A percentile compares a stretch with the other conserved stretches of the same genome.
phyloP scores from a whole-genome alignment of 495 filamentous ascomycete genomes.

The Cudoniella acicularis region DNA sequence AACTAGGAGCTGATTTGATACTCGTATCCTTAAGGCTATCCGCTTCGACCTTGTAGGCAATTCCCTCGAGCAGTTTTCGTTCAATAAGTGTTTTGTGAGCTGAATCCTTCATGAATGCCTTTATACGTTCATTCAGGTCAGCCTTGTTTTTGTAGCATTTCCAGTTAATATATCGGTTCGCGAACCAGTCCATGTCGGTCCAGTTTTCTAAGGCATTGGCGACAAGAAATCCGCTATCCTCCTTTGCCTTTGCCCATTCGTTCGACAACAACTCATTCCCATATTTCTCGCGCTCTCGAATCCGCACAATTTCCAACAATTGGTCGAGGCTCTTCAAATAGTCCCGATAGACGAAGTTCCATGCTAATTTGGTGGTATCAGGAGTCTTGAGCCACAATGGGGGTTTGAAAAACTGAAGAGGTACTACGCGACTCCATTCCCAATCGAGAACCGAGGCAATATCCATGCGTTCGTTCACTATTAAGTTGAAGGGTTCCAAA shows the following conservation, averaged over 20 bases:
- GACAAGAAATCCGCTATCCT: constrained; percentile 21
- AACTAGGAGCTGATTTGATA: constrained; percentile 1
- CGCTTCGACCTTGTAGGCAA: neutral
- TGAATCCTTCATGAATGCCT: constrained; percentile 9
- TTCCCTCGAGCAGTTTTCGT: constrained; percentile 1
- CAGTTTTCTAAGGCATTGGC: constrained; percentile 22
- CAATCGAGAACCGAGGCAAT: constrained; percentile 27
- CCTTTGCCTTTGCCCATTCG: constrained; percentile 18
- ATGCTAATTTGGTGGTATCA: neutral
- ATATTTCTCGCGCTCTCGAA: constrained; percentile 17
- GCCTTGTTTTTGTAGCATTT: neutral
- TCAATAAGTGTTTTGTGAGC: neutral
- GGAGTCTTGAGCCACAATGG: constrained; percentile 21
- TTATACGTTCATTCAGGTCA: constrained; percentile 6
- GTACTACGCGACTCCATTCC: constrained; percentile 28
- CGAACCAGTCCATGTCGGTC: constrained; percentile 25
- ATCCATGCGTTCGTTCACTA: constrained; percentile 22
- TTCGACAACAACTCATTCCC: constrained; percentile 19
- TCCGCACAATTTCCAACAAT: constrained; percentile 13
- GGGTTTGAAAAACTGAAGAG: constrained; percentile 23
- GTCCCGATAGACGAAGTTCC: neutral
- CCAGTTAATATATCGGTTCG: constrained; percentile 12
- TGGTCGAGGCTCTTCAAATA: constrained; percentile 6
- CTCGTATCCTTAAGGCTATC: neutral
- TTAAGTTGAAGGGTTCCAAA: constrained; percentile 23